Base-by-base conservation (phyloP, 192 early-diverging fungal genomes). In the Diversispora eburnea region DNA sequence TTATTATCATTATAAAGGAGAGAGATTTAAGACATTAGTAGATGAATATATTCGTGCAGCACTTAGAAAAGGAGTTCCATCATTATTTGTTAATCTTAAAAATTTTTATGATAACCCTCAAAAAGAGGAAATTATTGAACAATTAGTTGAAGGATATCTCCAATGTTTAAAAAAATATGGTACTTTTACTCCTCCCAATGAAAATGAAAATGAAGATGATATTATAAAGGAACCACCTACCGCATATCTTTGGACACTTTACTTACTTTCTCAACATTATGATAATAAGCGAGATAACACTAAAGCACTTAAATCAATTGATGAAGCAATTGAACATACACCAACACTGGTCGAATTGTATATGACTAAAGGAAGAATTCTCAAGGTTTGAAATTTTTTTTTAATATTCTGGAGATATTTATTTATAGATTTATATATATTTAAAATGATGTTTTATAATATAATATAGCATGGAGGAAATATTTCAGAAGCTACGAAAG, bases 31-130 rank as follows among this genome's bases (percentile, higher is more conserved):
- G 39, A 77, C 70, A 19, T 78, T 87, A 60, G 85, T 88, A 15
- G 91, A 93, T 60, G 78, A 76, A 25, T 90, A 92, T 68, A 79
- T 94, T 22, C 87, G 88, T 56, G 82, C 78, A 39, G 87, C 88
- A 52, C 87, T 99, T 75, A 87, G 91, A 73, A 96, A 96, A 81
- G 95, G 95, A 48, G 93, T 99, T 17, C 95, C 95, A 6, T 99
- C 97, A 3, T 79, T 97, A 51, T 98, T 99, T 75, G 87, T 88
- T 56, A 90, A 86, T 75, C 76, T 95, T 72, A 93, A 92, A 80
- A 84, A 83, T 17, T 83, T 94, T 13, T 94, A 94, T 70, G 66
- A 62, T 13, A 75, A 88, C 75, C 76, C 80, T 6, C 84, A 81
- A 33, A 97, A 97, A 83, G 85, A 83, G 4, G 69, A 67, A 3